phyloP scores from a whole-genome alignment of 169 alveolate genomes.

The Eimeria nieschulzi region DNA sequence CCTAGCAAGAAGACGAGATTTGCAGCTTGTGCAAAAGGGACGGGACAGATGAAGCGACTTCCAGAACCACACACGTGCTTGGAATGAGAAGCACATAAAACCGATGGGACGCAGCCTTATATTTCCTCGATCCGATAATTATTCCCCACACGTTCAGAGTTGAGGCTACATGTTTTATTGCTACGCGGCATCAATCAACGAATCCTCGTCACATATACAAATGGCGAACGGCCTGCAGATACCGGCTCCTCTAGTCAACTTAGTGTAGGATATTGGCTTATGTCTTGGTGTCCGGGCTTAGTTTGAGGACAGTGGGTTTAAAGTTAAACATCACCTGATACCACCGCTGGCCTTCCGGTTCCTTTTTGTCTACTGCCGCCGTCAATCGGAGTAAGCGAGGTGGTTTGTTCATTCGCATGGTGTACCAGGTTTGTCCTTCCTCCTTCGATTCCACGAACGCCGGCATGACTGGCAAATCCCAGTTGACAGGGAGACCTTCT shows the following conservation, averaged over 20 bases:
- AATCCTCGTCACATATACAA: too few species aligned
- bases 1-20: too few species aligned
- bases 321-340: conserved; percentile 26
- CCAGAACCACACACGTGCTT: too few species aligned
- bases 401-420: conserved; percentile 39
- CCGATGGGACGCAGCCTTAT: too few species aligned
- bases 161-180: too few species aligned
- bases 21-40: too few species aligned
- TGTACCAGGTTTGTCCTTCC: not conserved
- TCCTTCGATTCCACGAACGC: not conserved
- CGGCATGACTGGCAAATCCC: not conserved
- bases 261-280: not conserved
- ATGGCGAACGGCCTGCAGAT: not conserved
- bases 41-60: too few species aligned
- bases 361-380: conserved; percentile 17
- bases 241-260: not conserved
- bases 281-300: not conserved
- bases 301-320: conserved; percentile 26
- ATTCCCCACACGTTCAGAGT: too few species aligned
- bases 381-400: conserved; percentile 58
- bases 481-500: not conserved
- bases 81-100: too few species aligned
- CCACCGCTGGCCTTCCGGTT: not conserved
- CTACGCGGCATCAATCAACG: too few species aligned
- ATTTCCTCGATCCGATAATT: too few species aligned